Conservation (phyloP, 2,329 filamentous ascomycete species). For the Phoma herbarum region DNA sequence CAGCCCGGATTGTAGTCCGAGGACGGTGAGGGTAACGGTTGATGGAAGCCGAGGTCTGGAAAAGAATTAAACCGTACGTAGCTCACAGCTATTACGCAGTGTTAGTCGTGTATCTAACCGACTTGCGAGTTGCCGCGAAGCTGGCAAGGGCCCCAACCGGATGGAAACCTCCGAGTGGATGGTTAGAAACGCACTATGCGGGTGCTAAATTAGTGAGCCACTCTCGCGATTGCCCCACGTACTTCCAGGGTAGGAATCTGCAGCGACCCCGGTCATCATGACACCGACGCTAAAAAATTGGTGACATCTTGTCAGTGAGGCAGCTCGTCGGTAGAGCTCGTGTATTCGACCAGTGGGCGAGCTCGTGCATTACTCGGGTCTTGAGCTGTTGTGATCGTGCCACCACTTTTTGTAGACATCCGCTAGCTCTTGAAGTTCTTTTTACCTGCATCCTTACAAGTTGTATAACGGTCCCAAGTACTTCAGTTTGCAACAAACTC, state of each 20-base stretch:
- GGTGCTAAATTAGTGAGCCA: constrained; percentile 28
- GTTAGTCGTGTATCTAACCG: constrained; percentile 37
- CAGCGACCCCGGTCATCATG: constrained; percentile 10
- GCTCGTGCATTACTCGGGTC: constrained; percentile 16
- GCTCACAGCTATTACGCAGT: constrained; percentile 31
- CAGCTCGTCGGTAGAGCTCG: constrained; percentile 17
- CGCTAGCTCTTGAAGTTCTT: constrained; percentile 17
- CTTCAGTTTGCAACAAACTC: not conserved
- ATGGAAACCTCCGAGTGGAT: constrained; percentile 32
- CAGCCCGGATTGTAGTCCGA: constrained; percentile 21
- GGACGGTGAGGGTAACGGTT: constrained; percentile 3
- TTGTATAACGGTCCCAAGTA: not conserved
- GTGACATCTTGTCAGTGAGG: constrained; percentile 32
- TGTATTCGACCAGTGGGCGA: constrained; percentile 24
- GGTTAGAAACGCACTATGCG: constrained; percentile 36
- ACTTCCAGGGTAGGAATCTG: constrained; percentile 23
- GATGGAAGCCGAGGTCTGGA: constrained; percentile 39
- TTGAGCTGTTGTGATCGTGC: constrained; percentile 16
- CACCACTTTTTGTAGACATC: constrained; percentile 10
- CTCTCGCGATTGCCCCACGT: constrained; percentile 26
- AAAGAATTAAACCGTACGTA: constrained; percentile 19
- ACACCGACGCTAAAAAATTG: constrained; percentile 26
- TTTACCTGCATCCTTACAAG: constrained; percentile 8
- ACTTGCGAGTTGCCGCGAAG: constrained; percentile 16
- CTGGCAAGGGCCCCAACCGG: constrained; percentile 3